Evolutionary conservation across 345 rosid species (phyloP).

Genomic region (Heritiera littoralis): DNA sequence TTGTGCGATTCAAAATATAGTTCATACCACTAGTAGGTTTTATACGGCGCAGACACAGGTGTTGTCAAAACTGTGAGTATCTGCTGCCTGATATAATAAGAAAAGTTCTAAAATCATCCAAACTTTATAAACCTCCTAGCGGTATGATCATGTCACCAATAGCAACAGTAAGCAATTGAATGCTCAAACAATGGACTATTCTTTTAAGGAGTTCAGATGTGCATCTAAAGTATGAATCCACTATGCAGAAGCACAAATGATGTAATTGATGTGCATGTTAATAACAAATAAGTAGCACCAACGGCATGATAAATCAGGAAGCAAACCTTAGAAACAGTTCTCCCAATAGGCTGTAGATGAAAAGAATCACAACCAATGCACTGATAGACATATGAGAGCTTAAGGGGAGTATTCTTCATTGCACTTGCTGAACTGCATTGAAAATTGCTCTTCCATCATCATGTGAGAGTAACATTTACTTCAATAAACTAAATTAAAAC

Average conservation of each 20-base stretch:
- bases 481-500: slow-evolving; percentile 13
- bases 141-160: background rate
- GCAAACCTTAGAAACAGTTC: slow-evolving; percentile 82
- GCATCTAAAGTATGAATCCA: background rate
- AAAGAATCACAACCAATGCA: slow-evolving; percentile 97
- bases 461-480: slow-evolving; percentile 13
- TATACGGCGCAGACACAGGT: background rate
- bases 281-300: background rate
- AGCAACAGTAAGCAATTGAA: slow-evolving; percentile 4
- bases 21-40: too few species aligned
- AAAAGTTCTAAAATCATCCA: background rate
- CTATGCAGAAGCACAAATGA: background rate
- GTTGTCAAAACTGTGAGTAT: background rate
- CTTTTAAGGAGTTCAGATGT: background rate
- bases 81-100: background rate
- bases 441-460: slow-evolving; percentile 27
- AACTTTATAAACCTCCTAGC: background rate
- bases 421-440: slow-evolving; percentile 92
- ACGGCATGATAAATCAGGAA: slow-evolving; percentile 15
- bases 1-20: background rate
- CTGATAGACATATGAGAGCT: slow-evolving; percentile 95
- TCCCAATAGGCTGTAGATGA: slow-evolving; percentile 92
- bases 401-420: slow-evolving; percentile 98
- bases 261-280: background rate
- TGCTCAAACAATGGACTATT: background rate